Evolutionary conservation across 148 eudicot species (phyloP).

Genomic region (Chenopodium berlandieri): DNA sequence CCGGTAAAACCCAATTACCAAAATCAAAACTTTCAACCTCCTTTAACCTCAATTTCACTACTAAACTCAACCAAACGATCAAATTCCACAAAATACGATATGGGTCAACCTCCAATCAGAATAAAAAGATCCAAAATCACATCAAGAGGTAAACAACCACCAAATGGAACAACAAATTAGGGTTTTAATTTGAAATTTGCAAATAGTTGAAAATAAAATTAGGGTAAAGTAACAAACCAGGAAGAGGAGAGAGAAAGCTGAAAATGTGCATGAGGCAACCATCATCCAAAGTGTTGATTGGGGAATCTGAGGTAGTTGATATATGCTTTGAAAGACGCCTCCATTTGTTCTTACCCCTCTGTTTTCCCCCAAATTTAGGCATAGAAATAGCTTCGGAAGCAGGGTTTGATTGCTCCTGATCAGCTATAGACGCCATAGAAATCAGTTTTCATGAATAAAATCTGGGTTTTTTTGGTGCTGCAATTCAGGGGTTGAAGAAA

Average conservation of each 20-base stretch:
- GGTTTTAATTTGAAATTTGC: neutral
- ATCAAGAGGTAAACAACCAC: neutral
- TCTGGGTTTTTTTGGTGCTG: neutral
- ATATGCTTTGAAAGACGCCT: constrained; percentile 36
- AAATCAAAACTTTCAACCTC: neutral
- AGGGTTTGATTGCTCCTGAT: constrained; percentile 4
- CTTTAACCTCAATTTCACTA: neutral
- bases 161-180: neutral
- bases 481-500: neutral
- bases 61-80: neutral
- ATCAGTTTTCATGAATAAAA: neutral
- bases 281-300: constrained; percentile 73
- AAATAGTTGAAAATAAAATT: neutral
- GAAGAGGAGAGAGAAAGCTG: constrained; percentile 90
- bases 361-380: constrained; percentile 21
- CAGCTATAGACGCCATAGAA: constrained; percentile 15
- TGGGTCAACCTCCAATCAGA: neutral
- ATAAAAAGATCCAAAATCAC: constrained; percentile 12
- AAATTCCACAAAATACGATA: neutral
- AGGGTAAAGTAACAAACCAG: constrained; percentile 47
- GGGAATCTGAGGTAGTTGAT: constrained; percentile 14
- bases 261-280: constrained; percentile 97
- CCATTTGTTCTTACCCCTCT: constrained; percentile 36
- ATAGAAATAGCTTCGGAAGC: neutral
- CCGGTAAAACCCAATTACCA: neutral